A percentile compares a stretch with the other conserved stretches of the same genome.
These are phyloP conservation scores for Cordyceps javanica DNA, from an alignment of 2,329 filamentous ascomycete species.

Conservation along the genomic window DNA sequence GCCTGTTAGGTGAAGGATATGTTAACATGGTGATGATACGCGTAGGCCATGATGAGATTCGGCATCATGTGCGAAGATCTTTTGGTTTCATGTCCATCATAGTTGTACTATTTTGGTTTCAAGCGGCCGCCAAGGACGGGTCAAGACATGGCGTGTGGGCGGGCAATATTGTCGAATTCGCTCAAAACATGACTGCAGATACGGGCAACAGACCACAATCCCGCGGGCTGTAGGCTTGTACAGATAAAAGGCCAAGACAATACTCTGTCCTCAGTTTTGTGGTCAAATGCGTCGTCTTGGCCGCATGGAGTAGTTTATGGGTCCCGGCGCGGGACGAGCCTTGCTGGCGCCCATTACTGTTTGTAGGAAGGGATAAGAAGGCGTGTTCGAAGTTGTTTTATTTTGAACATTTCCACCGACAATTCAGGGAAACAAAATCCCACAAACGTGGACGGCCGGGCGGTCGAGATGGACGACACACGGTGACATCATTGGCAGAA, in stretches of 20 bases:
- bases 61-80: background rate
- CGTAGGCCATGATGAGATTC: background rate
- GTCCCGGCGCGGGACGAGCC: slow-evolving; percentile 11
- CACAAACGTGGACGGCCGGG: background rate
- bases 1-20: background rate
- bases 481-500: slow-evolving; percentile 5
- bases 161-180: background rate
- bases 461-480: background rate
- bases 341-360: background rate
- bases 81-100: background rate
- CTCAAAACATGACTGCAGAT: background rate
- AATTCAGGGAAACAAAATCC: background rate
- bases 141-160: background rate
- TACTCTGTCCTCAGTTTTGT: background rate
- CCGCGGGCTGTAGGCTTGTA: background rate
- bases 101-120: background rate
- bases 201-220: background rate
- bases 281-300: background rate
- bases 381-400: background rate
- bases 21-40: background rate
- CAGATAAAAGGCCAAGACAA: slow-evolving; percentile 2
- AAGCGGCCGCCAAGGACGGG: background rate
- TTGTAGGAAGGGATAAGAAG: background rate
- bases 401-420: background rate
- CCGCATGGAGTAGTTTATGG: slow-evolving; percentile 11